A percentile compares a stretch with the other conserved stretches of the same genome.
phyloP scores from a whole-genome alignment of 306 rosid genomes.

The Cicer pinnatifidum region DNA sequence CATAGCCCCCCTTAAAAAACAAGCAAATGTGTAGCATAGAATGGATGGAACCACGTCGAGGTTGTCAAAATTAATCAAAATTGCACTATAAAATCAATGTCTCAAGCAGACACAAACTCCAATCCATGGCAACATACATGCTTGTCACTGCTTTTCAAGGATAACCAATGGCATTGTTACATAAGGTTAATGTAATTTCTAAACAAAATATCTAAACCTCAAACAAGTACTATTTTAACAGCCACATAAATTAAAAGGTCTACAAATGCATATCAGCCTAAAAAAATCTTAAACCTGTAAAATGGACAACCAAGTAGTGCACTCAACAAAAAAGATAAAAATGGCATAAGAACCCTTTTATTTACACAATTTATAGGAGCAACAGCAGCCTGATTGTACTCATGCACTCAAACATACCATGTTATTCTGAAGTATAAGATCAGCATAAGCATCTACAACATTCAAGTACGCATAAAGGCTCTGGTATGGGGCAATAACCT shows the following conservation, averaged over 20 bases:
- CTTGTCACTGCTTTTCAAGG: too few species aligned
- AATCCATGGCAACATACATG: too few species aligned
- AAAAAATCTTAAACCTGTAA: constrained; percentile 41
- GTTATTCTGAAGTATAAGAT: constrained; percentile 76
- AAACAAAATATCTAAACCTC: background rate
- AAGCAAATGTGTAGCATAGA: too few species aligned
- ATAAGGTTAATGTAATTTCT: background rate
- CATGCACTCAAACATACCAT: constrained; percentile 62
- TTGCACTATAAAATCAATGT: too few species aligned
- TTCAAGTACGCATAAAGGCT: constrained; percentile 79
- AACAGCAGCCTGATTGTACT: constrained; percentile 32
- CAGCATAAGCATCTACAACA: constrained; percentile 89
- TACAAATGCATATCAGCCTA: constrained; percentile 17
- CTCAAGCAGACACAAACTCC: too few species aligned
- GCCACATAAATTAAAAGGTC: background rate
- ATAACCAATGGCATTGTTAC: too few species aligned
- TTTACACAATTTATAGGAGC: constrained; percentile 24
- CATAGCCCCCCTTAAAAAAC: too few species aligned
- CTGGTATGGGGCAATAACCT: constrained; percentile 68
- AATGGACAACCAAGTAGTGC: constrained; percentile 19
- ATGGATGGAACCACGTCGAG: too few species aligned
- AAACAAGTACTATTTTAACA: background rate
- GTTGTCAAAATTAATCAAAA: too few species aligned
- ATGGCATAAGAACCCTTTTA: constrained; percentile 22
- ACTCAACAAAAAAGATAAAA: constrained; percentile 31